Base-by-base conservation (phyloP, 805 yeast species). In the Wickerhamomyces subpelliculosus region DNA sequence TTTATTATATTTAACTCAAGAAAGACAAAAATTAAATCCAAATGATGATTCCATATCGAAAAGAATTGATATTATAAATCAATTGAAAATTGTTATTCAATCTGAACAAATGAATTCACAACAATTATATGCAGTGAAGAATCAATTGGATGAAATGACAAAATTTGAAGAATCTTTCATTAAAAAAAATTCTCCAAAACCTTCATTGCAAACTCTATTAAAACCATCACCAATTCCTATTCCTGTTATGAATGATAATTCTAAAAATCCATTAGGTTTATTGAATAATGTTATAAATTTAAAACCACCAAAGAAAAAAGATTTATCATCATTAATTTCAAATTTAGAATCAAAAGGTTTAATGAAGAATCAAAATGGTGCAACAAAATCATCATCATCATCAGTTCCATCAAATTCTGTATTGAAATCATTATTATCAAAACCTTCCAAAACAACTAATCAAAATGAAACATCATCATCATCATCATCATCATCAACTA, bases 141-240 rank as follows among this genome's bases (percentile, higher is more conserved):
- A 44, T 48, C 68, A 64, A 43, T 47, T 66, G 23, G 60, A 51
- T 16, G 54, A 48, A 12, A 47, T 52, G 60, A 52, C 65, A 49
- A 51, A 58, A 53, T 39, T 61, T 37, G 64, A 70, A 11, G 69
- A 67, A 36, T 59, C 55, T 22, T 48, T 52, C 40, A 56, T 55
- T 37, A 55, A 57, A 32, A 55, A 52, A 26, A 60, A 60, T 36
- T 23, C 55, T 54, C 33, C 47, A 44, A 31, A 12, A 25, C 43
- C 36, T 16, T 27, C 27, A 24, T 21, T 9, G n/a, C n/a, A n/a
- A 18, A 39, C 18, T 8, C 9, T 12, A n/a, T 21, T 16, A n/a
- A n/a, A n/a, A 13, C 29, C 29, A 16, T 24, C 38, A 13, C 27
- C 42, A 14, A 32, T 28, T n/a, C 17, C 31, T 5, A 13, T 11